Base-by-base conservation (phyloP, 2,329 filamentous ascomycete genomes). In the Ilyonectria mors-panacis region DNA sequence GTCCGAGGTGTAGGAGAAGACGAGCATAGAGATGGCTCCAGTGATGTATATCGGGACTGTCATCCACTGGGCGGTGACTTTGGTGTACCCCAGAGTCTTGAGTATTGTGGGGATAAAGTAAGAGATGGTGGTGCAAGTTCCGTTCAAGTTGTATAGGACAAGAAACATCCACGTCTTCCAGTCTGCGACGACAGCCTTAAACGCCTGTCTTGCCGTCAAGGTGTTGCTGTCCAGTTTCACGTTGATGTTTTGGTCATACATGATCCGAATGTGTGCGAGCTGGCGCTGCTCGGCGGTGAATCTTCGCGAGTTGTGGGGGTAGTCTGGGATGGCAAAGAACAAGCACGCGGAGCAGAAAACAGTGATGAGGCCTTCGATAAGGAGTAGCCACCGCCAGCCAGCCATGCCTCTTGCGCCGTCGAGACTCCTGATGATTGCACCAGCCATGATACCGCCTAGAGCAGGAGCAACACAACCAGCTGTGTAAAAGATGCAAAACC, bases 401-500 rank as follows among this genome's bases (percentile, higher is more conserved):
- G 66, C 65, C 33, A 75, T 69, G 8, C 73, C 69, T 42, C 56
- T 58, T 6, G 75, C 77, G 21, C 79, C 78, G 12, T 77, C 74
- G 2, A 75, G 75, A 15, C 77, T 74, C 2, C 79, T 78, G 21
- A 79, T 78, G 35, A 83, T 79, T 48, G 82, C 81, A n/a, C 83
- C 83, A 5, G 80, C 79, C 59, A 81, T 79, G 19, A 87, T 79
- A 35, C 85, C 72, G 3, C 75, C 75, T 1, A 77, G 81, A 2
- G 80, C 79, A 30, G 84, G 81, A 1, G 86, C 86, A 0, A 89
- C 73, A 17, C 88, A 84, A 0, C 86, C 85, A 1, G 86, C 86
- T 2, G 85, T 87, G 70, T 87, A 87, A 74, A 86, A 89, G 15
- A 88, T 79, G 28, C 84, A 85, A 68, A 89, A 88, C 2, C 86